phyloP scores from a whole-genome alignment of 2,329 filamentous ascomycete genomes.

The Sarocladium oryzae region DNA sequence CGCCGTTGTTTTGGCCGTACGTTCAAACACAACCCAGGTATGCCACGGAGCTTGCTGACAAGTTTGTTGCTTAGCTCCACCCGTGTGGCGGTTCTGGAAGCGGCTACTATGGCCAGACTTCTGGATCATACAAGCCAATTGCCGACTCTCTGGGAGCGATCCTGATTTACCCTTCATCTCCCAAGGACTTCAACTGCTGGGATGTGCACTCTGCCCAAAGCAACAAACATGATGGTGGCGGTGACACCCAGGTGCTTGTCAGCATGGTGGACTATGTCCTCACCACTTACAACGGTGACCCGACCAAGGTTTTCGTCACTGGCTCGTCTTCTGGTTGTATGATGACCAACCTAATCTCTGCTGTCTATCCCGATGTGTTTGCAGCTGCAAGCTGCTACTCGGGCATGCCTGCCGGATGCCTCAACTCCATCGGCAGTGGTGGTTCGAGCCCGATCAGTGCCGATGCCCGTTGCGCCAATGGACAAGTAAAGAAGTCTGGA shows the following conservation, averaged over 20 bases:
- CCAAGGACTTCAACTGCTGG: constrained; percentile 40
- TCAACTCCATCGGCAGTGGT: constrained; percentile 21
- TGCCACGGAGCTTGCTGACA: background rate
- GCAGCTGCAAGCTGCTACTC: constrained; percentile 36
- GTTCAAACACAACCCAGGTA: background rate
- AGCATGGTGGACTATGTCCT: constrained; percentile 48
- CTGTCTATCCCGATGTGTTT: constrained; percentile 41
- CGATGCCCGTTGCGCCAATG: constrained; percentile 44
- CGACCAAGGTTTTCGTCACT: constrained; percentile 40
- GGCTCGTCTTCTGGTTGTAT: constrained; percentile 22
- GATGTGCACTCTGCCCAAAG: constrained; percentile 46
- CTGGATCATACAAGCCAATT: constrained; percentile 37
- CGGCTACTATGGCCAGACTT: constrained; percentile 41
- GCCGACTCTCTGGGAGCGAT: constrained; percentile 51
- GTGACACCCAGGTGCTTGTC: constrained; percentile 43
- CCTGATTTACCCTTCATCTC: constrained; percentile 36
- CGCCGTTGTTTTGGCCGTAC: constrained; percentile 39
- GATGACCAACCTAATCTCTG: constrained; percentile 34
- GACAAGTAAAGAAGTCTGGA: constrained; percentile 34
- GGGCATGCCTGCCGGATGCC: constrained; percentile 38
- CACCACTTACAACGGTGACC: constrained; percentile 38
- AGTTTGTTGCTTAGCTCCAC: constrained; percentile 30
- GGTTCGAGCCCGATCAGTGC: constrained; percentile 16
- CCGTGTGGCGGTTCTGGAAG: constrained; percentile 48
- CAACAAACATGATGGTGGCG: constrained; percentile 42